Base-by-base conservation (phyloP, 345 rosid species). In the Gossypium longicalyx region DNA sequence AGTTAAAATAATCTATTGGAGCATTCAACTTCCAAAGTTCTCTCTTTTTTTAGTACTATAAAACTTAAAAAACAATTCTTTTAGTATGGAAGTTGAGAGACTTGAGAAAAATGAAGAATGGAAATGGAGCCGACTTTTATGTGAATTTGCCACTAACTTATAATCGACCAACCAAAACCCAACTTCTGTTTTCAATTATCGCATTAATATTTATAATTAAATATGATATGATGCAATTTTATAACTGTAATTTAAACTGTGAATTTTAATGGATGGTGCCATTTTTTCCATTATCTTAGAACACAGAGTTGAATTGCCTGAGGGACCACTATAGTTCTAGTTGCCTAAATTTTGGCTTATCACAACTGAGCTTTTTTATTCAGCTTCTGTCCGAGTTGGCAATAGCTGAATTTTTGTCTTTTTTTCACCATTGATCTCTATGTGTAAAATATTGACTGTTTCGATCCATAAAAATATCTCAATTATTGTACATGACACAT, bases 141-240 rank as follows among this genome's bases (percentile, higher is more conserved):
- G 49, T 65, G 69, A 41, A 25, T 65, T 12, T 20, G 34, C 70
- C 70, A 66, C 70, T 66, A 45, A 56, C 60, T 19, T 34, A 7
- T 9, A 7, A 67, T 66, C n/a, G 34, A 66, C 70, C 70, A 66
- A 45, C 70, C 51, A 41, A 43, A 65, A 43, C 44, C 47, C 22
- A 41, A 41, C 19, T 63, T 41, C 10, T n/a, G 67, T 38, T 41
- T 64, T 41, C 20, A 19, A 56, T 9, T 20, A 34, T 34, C 41
- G 41, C 7, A 34, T 34, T 34, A 34, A 34, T 34, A 5, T 5
- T 34, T 34, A 34, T 34, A 34, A 34, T 34, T 34, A 34, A 34
- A 34, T 34, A 34, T 34, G 41, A 34, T 34, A 34, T 34, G 7
- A 34, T 34, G 41, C 41, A 34, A 34, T 34, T 34, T 34, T 5